Percentiles rank a stretch among this genome's conserved stretches.
Evolutionary conservation across 768 basidiomycete genomes (phyloP).

Genomic region (Tylopilus plumbeoviolaceoides): DNA sequence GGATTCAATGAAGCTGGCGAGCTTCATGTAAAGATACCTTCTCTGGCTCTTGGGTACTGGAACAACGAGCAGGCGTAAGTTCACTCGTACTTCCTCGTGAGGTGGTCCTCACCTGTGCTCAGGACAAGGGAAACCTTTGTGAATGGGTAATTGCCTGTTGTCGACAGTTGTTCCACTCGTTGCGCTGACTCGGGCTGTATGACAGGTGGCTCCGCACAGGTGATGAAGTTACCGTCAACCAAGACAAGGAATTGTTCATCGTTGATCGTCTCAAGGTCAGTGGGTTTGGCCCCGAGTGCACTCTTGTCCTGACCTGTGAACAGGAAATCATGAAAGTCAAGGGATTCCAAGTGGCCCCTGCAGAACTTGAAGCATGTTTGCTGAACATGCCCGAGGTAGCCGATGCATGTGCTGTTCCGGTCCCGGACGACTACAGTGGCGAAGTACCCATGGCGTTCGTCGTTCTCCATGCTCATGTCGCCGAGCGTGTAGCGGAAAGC

Average conservation of each 20-base stretch:
- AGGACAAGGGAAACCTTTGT: constrained; percentile 69
- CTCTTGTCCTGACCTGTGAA: constrained; percentile 3
- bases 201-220: constrained; percentile 66
- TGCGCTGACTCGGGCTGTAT: background rate
- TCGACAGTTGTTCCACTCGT: background rate
- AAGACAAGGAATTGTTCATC: constrained; percentile 55
- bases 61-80: constrained; percentile 61
- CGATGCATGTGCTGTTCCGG: constrained; percentile 60
- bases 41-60: constrained; percentile 42
- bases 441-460: constrained; percentile 71
- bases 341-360: constrained; percentile 74
- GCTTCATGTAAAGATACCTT: constrained; percentile 43
- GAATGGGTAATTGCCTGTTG: constrained; percentile 45
- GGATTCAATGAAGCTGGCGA: constrained; percentile 58
- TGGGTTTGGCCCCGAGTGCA: background rate
- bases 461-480: constrained; percentile 44
- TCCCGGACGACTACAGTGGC: constrained; percentile 67
- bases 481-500: constrained; percentile 30
- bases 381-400: constrained; percentile 55
- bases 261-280: constrained; percentile 60
- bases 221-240: constrained; percentile 54
- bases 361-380: constrained; percentile 67
- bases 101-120: background rate
- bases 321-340: constrained; percentile 67
- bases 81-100: background rate